These are phyloP conservation scores for Actinomortierella wolfii DNA, from an alignment of 371 early-diverging fungal genomes.

Conservation along the genomic window DNA sequence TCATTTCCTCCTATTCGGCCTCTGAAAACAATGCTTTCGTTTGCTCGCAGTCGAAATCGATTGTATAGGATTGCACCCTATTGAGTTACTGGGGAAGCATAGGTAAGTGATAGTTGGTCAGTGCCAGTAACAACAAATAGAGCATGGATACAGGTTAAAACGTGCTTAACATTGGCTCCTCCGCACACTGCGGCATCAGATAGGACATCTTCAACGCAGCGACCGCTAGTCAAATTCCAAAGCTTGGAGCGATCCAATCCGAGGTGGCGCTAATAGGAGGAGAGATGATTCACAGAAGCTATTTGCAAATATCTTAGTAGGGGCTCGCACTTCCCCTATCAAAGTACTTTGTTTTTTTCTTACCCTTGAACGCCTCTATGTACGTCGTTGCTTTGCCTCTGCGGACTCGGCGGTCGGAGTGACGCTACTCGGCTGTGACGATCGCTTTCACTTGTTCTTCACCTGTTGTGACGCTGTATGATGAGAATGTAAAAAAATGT, in stretches of 20 bases:
- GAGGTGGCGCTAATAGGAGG: conserved; percentile 10
- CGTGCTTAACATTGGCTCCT: conserved; percentile 6
- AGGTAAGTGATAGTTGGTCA: too few species aligned
- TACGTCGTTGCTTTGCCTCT: conserved; percentile 6
- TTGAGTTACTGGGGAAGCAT: too few species aligned
- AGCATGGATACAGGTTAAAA: too few species aligned
- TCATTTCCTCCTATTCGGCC: conserved; percentile 6
- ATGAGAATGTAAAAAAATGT: too few species aligned
- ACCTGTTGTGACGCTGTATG: not conserved
- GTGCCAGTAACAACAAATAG: too few species aligned
- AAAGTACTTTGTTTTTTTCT: not conserved
- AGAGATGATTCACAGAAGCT: not conserved
- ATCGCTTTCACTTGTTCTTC: conserved; percentile 8
- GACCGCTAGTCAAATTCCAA: conserved; percentile 11
- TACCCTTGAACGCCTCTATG: conserved; percentile 5
- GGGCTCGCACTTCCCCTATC: conserved; percentile 2
- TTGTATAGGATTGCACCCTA: too few species aligned
- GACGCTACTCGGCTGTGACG: conserved; percentile 2
- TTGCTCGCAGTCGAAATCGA: conserved; percentile 5
- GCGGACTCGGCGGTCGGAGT: not conserved
- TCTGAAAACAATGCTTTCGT: conserved; percentile 5
- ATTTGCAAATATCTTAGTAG: not conserved
- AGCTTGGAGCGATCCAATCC: conserved; percentile 9
- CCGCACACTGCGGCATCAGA: conserved; percentile 3
- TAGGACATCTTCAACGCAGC: conserved; percentile 8